phyloP scores from a whole-genome alignment of 2,329 filamentous ascomycete genomes.

The Verticillium alfalfae region DNA sequence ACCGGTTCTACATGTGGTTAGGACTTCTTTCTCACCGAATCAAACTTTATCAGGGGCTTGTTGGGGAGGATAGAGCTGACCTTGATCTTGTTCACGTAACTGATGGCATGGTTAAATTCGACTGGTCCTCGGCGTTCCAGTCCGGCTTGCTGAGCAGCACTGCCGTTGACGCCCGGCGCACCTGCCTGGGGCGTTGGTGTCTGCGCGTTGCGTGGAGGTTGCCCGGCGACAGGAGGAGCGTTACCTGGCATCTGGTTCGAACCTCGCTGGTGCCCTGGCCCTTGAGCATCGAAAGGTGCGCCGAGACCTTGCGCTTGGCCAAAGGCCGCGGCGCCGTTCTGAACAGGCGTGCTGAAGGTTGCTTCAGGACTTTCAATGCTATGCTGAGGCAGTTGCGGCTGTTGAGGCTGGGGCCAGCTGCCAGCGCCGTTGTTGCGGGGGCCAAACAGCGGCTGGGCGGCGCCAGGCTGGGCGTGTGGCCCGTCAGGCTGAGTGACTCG shows the following conservation, averaged over 20 bases:
- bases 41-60: background rate
- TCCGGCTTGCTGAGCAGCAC: slow-evolving; percentile 51
- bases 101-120: slow-evolving; percentile 98
- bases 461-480: slow-evolving; percentile 24
- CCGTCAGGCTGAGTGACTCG: slow-evolving; percentile 42
- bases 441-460: slow-evolving; percentile 38
- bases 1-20: slow-evolving; percentile 67
- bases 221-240: slow-evolving; percentile 32
- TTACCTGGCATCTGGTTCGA: slow-evolving; percentile 19
- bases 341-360: slow-evolving; percentile 53
- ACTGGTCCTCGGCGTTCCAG: slow-evolving; percentile 88
- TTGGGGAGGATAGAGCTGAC: slow-evolving; percentile 39
- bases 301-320: slow-evolving; percentile 24
- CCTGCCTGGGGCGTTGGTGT: slow-evolving; percentile 54
- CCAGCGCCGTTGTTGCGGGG: slow-evolving; percentile 28
- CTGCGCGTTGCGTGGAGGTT: slow-evolving; percentile 46
- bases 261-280: slow-evolving; percentile 23
- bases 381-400: slow-evolving; percentile 43
- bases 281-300: slow-evolving; percentile 20
- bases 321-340: slow-evolving; percentile 43
- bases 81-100: slow-evolving; percentile 99
- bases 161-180: slow-evolving; percentile 57
- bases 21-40: slow-evolving; percentile 1
- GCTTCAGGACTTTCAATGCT: slow-evolving; percentile 59
- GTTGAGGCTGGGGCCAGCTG: slow-evolving; percentile 48